Evolutionary conservation across 352 stramenopile genomes (phyloP).

Genomic region (Plasmopara viticola): DNA sequence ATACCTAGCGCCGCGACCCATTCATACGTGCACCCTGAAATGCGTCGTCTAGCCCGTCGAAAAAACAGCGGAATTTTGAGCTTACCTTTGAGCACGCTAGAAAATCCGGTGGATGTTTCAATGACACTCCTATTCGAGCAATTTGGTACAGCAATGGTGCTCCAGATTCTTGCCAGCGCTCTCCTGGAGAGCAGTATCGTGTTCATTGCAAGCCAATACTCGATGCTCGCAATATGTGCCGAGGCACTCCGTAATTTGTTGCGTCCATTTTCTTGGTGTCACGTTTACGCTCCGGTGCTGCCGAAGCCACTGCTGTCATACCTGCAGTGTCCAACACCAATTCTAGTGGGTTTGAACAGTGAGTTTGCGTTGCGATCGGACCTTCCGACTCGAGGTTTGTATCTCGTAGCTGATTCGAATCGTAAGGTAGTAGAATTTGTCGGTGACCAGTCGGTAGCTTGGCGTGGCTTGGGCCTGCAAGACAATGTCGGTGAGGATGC

Average conservation of each 20-base stretch:
- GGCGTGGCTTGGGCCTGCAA: conserved; percentile 48
- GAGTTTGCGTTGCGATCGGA: conserved; percentile 50
- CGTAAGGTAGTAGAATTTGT: conserved; percentile 67
- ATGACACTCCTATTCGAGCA: conserved; percentile 61
- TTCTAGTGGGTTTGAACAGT: conserved; percentile 82
- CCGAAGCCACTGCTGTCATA: conserved; percentile 82
- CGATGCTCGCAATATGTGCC: conserved; percentile 70
- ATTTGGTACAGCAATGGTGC: conserved; percentile 54
- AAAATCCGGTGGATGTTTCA: conserved; percentile 58
- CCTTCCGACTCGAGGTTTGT: conserved; percentile 62
- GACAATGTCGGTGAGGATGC: conserved; percentile 26
- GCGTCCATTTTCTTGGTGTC: conserved; percentile 85
- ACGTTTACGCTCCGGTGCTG: conserved; percentile 85
- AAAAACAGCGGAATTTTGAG: conserved; percentile 42
- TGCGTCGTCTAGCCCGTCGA: conserved; percentile 24
- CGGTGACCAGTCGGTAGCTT: conserved; percentile 43
- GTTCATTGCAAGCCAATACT: conserved; percentile 77
- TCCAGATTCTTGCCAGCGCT: conserved; percentile 76
- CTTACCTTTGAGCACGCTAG: conserved; percentile 31
- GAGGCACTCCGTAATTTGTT: conserved; percentile 82
- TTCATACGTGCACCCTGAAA: conserved; percentile 29
- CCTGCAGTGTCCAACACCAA: conserved; percentile 86
- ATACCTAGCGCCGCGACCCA: conserved; percentile 17
- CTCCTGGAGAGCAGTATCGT: conserved; percentile 86
- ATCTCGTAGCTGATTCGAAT: conserved; percentile 68